Evolutionary conservation across 1,284 basidiomycete species (phyloP).

Genomic region (Puccinia novopanici): DNA sequence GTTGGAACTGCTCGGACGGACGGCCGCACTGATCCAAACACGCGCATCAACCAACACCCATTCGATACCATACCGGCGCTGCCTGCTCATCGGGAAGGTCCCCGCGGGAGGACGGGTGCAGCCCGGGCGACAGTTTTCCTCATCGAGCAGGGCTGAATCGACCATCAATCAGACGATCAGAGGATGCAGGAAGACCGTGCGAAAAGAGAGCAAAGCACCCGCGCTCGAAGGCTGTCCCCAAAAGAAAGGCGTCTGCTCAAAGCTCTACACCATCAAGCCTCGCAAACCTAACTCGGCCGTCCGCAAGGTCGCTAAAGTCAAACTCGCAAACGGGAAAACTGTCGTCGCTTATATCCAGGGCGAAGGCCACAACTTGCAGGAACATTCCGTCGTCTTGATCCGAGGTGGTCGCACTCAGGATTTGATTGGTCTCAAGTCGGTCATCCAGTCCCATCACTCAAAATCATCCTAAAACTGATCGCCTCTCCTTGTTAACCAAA

Average conservation of each 20-base stretch:
- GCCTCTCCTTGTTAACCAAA: background rate
- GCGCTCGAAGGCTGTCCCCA: conserved; percentile 77
- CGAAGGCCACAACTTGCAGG: conserved; percentile 97
- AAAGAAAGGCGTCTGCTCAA: conserved; percentile 83
- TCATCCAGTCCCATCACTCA: conserved; percentile 51
- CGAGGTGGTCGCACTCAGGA: conserved; percentile 94
- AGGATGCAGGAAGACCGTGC: conserved; percentile 42
- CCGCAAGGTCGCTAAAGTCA: conserved; percentile 92
- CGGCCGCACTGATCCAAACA: background rate
- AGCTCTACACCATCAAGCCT: conserved; percentile 81
- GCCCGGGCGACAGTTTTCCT: conserved; percentile 64
- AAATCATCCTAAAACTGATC: background rate
- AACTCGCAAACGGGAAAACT: conserved; percentile 83
- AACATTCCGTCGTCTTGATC: conserved; percentile 91
- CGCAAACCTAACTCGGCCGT: conserved; percentile 99
- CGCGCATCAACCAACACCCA: too few species aligned
- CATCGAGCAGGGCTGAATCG: conserved; percentile 65
- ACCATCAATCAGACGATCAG: conserved; percentile 82
- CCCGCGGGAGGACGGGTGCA: background rate
- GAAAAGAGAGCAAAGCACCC: conserved; percentile 69
- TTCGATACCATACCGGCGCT: background rate
- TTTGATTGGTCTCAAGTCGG: conserved; percentile 90
- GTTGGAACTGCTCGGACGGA: conserved; percentile 26
- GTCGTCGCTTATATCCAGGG: conserved; percentile 94
- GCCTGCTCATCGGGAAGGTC: background rate